These are phyloP conservation scores for Annulohypoxylon maeteangense DNA, from an alignment of 495 filamentous ascomycete genomes.

Conservation along the genomic window DNA sequence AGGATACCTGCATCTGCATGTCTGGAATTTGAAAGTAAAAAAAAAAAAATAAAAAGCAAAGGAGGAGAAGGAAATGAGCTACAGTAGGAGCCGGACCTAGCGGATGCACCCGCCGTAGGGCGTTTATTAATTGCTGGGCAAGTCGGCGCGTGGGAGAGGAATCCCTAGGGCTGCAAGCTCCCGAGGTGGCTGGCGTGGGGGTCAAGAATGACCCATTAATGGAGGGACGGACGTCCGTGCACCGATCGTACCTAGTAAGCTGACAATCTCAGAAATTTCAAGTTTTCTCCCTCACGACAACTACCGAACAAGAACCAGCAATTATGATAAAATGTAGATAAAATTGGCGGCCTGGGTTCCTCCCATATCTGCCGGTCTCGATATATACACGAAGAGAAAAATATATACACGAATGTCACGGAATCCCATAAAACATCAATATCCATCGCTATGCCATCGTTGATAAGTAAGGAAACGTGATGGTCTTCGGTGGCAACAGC, in stretches of 20 bases:
- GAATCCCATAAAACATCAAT: constrained; percentile 7
- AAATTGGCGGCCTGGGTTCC: constrained; percentile 12
- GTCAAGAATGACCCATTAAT: background rate
- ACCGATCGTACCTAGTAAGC: background rate
- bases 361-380: constrained; percentile 34
- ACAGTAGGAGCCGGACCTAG: too few species aligned
- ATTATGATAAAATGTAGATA: background rate
- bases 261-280: background rate
- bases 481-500: constrained; percentile 2
- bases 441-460: background rate
- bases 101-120: too few species aligned
- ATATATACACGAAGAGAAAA: constrained; percentile 18
- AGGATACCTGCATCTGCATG: too few species aligned
- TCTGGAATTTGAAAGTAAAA: too few species aligned
- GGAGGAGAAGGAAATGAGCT: background rate
- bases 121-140: background rate
- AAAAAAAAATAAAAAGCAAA: background rate
- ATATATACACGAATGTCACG: constrained; percentile 28
- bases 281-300: background rate
- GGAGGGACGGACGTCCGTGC: background rate
- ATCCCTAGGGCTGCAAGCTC: background rate
- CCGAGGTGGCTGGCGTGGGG: background rate
- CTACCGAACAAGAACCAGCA: background rate
- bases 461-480: background rate
- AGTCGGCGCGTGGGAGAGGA: background rate